A percentile compares a stretch with the other conserved stretches of the same genome.
These are phyloP conservation scores for Carex sylvatica DNA, from an alignment of 202 grass and related monocot species.

Conservation along the genomic window DNA sequence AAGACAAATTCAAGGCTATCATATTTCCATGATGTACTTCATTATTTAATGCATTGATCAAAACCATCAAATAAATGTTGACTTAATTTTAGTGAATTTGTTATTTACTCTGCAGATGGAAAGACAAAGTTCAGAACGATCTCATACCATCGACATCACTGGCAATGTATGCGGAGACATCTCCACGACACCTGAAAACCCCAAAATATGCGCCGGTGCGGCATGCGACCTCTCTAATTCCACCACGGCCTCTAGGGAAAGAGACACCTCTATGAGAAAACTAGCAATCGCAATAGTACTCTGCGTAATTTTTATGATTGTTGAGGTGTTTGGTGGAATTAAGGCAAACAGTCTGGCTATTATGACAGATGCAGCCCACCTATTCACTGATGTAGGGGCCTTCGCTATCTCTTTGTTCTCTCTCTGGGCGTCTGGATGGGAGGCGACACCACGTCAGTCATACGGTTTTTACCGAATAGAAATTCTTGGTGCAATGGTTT, in stretches of 20 bases:
- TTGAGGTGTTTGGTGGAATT: constrained; percentile 39
- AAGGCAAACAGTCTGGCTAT: constrained; percentile 48
- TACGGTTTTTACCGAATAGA: constrained; percentile 45
- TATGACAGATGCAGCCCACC: constrained; percentile 37
- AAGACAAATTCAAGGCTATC: background rate
- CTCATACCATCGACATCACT: constrained; percentile 37
- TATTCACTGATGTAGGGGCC: constrained; percentile 43
- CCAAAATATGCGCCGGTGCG: constrained; percentile 30
- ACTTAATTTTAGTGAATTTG: background rate
- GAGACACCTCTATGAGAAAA: constrained; percentile 37
- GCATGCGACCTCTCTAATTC: constrained; percentile 36
- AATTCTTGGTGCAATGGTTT: constrained; percentile 41
- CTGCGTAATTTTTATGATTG: constrained; percentile 36
- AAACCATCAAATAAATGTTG: background rate
- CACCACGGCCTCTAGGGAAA: constrained; percentile 13
- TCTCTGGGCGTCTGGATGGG: constrained; percentile 47
- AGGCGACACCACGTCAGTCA: constrained; percentile 40
- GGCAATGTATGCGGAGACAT: constrained; percentile 10
- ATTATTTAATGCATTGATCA: background rate
- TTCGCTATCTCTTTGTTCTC: constrained; percentile 48
- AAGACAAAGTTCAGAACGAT: background rate
- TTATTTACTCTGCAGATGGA: background rate
- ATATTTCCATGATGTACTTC: background rate
- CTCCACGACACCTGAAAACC: background rate
- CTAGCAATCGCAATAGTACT: constrained; percentile 30